Percentiles rank a stretch among this genome's conserved stretches.
Conservation (phyloP, 2,329 filamentous ascomycete genomes). For the Knufia fluminis region DNA sequence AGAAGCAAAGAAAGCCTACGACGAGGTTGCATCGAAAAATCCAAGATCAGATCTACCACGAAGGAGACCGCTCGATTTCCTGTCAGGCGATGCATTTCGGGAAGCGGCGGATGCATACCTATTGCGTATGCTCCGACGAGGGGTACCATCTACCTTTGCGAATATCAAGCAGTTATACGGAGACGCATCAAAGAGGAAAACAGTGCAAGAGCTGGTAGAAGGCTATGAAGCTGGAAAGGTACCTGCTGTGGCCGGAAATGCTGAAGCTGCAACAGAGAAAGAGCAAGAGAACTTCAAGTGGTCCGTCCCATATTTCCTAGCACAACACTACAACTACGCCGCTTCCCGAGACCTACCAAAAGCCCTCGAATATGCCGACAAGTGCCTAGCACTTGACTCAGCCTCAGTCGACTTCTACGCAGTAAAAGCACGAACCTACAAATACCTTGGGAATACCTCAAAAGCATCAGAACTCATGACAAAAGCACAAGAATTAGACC, state of each 20-base stretch:
- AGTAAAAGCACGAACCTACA: slow-evolving; percentile 90
- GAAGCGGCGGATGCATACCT: slow-evolving; percentile 70
- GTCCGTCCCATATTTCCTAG: slow-evolving; percentile 83
- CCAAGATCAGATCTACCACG: slow-evolving; percentile 76
- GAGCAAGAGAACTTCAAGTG: slow-evolving; percentile 58
- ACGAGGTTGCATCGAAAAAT: slow-evolving; percentile 70
- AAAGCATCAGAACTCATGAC: slow-evolving; percentile 86
- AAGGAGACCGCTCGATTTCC: slow-evolving; percentile 80
- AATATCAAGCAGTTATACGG: slow-evolving; percentile 91
- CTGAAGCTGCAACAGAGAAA: slow-evolving; percentile 39
- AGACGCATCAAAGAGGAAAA: slow-evolving; percentile 66
- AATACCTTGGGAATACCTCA: slow-evolving; percentile 70
- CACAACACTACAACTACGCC: slow-evolving; percentile 93
- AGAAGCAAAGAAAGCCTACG: slow-evolving; percentile 64
- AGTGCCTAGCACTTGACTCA: slow-evolving; percentile 68
- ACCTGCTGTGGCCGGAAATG: slow-evolving; percentile 39
- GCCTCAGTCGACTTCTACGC: slow-evolving; percentile 85
- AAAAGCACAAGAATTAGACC: slow-evolving; percentile 71
- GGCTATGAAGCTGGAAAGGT: slow-evolving; percentile 59
- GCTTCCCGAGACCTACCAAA: slow-evolving; percentile 74
- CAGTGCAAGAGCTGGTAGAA: slow-evolving; percentile 65
- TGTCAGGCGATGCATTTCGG: slow-evolving; percentile 73
- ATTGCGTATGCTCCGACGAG: slow-evolving; percentile 76
- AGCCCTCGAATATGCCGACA: slow-evolving; percentile 73
- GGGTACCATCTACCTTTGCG: slow-evolving; percentile 89